These are phyloP conservation scores for Meyerozyma carpophila DNA, from an alignment of 1,139 yeast genomes.

Conservation along the genomic window DNA sequence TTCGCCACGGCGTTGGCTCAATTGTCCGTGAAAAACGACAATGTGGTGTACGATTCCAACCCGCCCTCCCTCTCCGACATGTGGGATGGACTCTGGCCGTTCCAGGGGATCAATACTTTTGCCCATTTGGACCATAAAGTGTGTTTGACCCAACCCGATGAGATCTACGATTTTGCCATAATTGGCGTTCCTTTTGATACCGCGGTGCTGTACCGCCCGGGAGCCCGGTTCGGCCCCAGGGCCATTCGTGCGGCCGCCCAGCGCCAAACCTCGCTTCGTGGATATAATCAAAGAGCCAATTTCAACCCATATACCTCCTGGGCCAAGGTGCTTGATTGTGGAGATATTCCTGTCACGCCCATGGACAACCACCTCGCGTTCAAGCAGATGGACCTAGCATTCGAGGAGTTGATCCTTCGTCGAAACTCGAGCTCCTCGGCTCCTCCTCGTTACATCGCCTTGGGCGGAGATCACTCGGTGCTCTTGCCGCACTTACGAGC, in stretches of 20 bases:
- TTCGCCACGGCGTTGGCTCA: neutral
- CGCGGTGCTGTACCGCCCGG: constrained; percentile 67
- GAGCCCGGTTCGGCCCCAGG: constrained; percentile 78
- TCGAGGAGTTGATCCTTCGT: constrained; percentile 47
- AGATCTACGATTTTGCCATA: constrained; percentile 56
- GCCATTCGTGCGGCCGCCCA: constrained; percentile 71
- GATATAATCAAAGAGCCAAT: constrained; percentile 62
- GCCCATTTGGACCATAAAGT: constrained; percentile 60
- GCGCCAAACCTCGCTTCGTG: constrained; percentile 61
- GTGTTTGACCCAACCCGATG: constrained; percentile 48
- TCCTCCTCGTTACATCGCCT: constrained; percentile 60
- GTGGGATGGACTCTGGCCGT: constrained; percentile 67
- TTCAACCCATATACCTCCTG: constrained; percentile 61
- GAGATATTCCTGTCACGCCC: constrained; percentile 77
- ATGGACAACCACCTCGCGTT: constrained; percentile 69
- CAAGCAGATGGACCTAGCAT: constrained; percentile 65
- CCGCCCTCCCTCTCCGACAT: constrained; percentile 39
- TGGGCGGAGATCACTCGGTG: constrained; percentile 79
- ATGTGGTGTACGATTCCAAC: constrained; percentile 3
- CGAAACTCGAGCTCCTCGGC: constrained; percentile 15
- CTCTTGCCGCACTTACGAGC: constrained; percentile 67
- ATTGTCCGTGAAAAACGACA: constrained; percentile 1
- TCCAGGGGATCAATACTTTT: constrained; percentile 66
- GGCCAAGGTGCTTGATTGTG: constrained; percentile 71
- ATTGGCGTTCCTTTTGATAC: constrained; percentile 80